Percentiles rank a stretch among this genome's conserved stretches.
These are phyloP conservation scores for Lachancea kluyveri DNA, from an alignment of 805 yeast species.

Conservation along the genomic window DNA sequence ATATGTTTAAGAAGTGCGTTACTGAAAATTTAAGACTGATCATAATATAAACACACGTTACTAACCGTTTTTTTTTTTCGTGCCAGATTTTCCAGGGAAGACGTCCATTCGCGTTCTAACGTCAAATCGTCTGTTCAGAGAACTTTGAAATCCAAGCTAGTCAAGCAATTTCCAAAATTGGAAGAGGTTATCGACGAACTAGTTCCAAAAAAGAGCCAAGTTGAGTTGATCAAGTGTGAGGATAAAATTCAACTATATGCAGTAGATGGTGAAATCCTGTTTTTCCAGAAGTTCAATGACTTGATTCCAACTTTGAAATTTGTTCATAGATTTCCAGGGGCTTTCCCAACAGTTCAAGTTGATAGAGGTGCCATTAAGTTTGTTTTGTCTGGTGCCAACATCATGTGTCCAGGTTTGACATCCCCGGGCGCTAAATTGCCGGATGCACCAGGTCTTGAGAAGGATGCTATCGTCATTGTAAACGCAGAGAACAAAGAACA, in stretches of 20 bases:
- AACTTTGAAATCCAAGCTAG: constrained; percentile 70
- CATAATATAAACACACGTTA: background rate
- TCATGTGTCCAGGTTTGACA: constrained; percentile 94
- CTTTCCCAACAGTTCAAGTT: constrained; percentile 82
- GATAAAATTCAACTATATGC: constrained; percentile 78
- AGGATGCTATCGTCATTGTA: constrained; percentile 69
- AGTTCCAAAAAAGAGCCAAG: constrained; percentile 84
- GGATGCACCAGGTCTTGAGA: constrained; percentile 48
- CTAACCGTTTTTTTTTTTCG: no score
- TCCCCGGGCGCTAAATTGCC: constrained; percentile 81
- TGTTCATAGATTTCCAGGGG: constrained; percentile 76
- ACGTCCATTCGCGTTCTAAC: constrained; percentile 83
- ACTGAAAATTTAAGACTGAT: background rate
- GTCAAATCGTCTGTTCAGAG: constrained; percentile 93
- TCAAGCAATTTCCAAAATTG: constrained; percentile 64
- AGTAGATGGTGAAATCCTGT: constrained; percentile 64
- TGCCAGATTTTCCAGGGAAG: constrained; percentile 79
- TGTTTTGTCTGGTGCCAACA: constrained; percentile 91
- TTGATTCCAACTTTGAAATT: constrained; percentile 68
- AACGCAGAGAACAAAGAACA: constrained; percentile 90
- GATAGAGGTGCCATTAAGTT: constrained; percentile 96
- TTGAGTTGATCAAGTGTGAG: constrained; percentile 77
- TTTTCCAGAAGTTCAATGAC: constrained; percentile 76
- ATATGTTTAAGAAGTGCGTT: no score
- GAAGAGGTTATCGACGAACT: constrained; percentile 74